Percentiles rank a stretch among this genome's conserved stretches.
These are phyloP conservation scores for Trichosporon sp. DNA, from an alignment of 1,284 basidiomycete species.

Conservation along the genomic window DNA sequence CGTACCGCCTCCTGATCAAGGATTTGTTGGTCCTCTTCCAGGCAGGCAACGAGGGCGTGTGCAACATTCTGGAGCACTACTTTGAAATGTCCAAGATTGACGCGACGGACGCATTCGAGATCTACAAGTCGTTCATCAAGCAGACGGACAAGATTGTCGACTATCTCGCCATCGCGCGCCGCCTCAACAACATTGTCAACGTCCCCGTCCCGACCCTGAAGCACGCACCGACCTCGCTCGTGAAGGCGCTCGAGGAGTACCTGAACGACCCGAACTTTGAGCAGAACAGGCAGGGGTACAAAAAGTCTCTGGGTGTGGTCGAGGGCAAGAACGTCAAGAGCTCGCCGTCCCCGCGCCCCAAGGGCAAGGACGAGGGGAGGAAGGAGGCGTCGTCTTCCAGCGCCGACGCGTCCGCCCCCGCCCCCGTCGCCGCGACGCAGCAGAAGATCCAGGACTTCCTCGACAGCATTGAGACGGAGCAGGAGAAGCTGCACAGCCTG, in stretches of 20 bases:
- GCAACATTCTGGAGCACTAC: constrained; percentile 96
- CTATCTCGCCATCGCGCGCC: constrained; percentile 88
- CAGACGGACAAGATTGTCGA: constrained; percentile 94
- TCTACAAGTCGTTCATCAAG: constrained; percentile 93
- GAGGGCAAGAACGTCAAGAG: constrained; percentile 58
- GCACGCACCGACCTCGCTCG: constrained; percentile 92
- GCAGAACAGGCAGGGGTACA: constrained; percentile 89
- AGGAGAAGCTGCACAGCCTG: constrained; percentile 46
- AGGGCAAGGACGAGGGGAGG: constrained; percentile 3
- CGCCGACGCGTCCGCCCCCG: constrained; percentile 16
- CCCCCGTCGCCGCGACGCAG: constrained; percentile 44
- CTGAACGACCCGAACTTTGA: constrained; percentile 95
- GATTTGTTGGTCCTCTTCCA: constrained; percentile 95
- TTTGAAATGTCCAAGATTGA: constrained; percentile 97
- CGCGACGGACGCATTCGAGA: constrained; percentile 77
- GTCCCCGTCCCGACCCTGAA: constrained; percentile 92
- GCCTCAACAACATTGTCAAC: constrained; percentile 87
- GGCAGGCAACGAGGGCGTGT: constrained; percentile 95
- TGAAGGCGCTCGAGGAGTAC: constrained; percentile 92
- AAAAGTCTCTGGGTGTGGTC: constrained; percentile 74
- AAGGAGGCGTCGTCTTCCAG: constrained; percentile 27
- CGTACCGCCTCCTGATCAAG: constrained; percentile 93
- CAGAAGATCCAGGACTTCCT: constrained; percentile 81
- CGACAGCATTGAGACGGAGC: constrained; percentile 80
- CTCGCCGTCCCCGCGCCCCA: constrained; percentile 21